Base-by-base conservation (phyloP, 352 stramenopile genomes). In the Phytopythium litorale region DNA sequence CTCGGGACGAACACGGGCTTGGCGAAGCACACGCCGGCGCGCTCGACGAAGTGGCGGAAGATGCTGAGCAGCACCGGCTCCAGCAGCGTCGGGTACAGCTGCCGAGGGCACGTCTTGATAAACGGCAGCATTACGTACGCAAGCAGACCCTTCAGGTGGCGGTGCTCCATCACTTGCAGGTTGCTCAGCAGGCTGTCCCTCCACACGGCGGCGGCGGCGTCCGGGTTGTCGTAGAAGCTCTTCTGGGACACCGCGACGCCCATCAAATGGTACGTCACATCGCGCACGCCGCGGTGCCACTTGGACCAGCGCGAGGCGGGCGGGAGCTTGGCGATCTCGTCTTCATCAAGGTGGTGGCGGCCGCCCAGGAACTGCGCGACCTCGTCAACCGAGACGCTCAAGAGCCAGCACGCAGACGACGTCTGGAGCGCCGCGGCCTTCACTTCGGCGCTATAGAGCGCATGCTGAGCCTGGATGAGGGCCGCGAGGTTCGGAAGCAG, bases 261-360 rank as follows among this genome's bases (percentile, higher is more conserved):
- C 62, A 88, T 78, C 25, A 94, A 70, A 69, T 94, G 84, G 56
- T 91, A 94, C 38, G 70, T 73, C 54, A 91, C 82, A 62, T 94
- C 84, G 19, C 84, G 82, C 2, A 91, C 74, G 54, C 91, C 91
- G 63, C 90, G 91, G 62, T 88, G 75, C 84, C 84, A 94, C 48
- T 91, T 91, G 4, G 82, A 87, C 78, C 80, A 89, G 45, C 76
- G 87, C 0, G 81, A 75, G 0, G 68, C 73, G 1, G 42, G 28
- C 0, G 81, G 75, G 1, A 91, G 62, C 62, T 87, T 80, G 0
- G 70, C 67, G 38, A 91, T 60, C 60, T 87, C 60, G 59, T 91
- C 82, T 68, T 91, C 78, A 61, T 89, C 80, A 0, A 91, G 65
- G 32, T 89, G 76, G 52, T 88, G 83, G 35, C 89, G 91, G 18